phyloP scores from a whole-genome alignment of 164 flowering plant species.

The Magnolia officinalis region DNA sequence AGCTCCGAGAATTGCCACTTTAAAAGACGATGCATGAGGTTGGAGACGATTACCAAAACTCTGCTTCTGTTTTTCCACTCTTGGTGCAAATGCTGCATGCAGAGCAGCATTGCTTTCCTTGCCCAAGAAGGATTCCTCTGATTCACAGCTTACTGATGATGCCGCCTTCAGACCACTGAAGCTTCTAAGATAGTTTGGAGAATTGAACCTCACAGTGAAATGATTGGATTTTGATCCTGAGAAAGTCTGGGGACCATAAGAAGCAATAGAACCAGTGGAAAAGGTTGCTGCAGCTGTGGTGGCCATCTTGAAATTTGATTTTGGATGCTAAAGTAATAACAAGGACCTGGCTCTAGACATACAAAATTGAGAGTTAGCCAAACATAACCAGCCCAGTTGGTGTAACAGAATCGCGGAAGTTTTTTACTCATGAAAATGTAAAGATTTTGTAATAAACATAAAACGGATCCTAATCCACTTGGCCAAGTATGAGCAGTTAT shows the following conservation, averaged over 20 bases:
- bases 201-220: constrained; percentile 1
- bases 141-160: background rate
- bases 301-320: background rate
- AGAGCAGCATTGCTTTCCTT: constrained; percentile 9
- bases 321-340: background rate
- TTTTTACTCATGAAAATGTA: too few species aligned
- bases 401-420: too few species aligned
- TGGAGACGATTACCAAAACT: background rate
- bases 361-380: background rate
- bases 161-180: constrained; percentile 7
- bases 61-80: constrained; percentile 3
- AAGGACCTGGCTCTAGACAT: background rate
- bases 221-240: constrained; percentile 5
- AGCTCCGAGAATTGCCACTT: constrained; percentile 14
- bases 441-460: too few species aligned
- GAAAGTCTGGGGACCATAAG: background rate
- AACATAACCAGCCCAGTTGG: background rate
- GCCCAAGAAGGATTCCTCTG: constrained; percentile 11
- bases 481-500: too few species aligned
- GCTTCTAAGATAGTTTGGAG: constrained; percentile 1
- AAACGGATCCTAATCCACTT: too few species aligned
- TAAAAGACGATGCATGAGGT: constrained; percentile 4
- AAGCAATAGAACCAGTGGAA: background rate
- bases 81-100: background rate
- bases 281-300: background rate